phyloP scores from a whole-genome alignment of 345 rosid species.

The Adansonia digitata region DNA sequence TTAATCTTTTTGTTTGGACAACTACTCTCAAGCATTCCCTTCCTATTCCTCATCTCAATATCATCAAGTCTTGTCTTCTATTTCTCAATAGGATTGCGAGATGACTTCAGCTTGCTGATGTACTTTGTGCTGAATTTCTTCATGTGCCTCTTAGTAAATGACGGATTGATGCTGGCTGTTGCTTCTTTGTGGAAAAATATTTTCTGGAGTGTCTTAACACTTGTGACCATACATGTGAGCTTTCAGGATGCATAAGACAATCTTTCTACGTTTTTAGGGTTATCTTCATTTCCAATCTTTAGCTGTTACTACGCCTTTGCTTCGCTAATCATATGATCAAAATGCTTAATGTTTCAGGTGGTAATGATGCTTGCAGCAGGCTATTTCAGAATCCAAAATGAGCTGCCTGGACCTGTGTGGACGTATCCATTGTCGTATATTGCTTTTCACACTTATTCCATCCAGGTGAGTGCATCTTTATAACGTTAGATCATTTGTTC shows the following conservation, averaged over 20 bases:
- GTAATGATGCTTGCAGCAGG: constrained; percentile 98
- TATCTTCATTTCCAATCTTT: neutral
- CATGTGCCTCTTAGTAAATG: constrained; percentile 80
- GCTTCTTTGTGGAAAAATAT: constrained; percentile 68
- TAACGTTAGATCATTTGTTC: neutral
- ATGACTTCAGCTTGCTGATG: constrained; percentile 93
- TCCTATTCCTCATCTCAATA: constrained; percentile 91
- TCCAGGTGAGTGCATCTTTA: constrained; percentile 48
- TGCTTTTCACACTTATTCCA: constrained; percentile 83
- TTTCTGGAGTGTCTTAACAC: constrained; percentile 68
- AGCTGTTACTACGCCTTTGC: neutral
- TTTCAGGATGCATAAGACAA: neutral
- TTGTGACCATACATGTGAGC: constrained; percentile 68
- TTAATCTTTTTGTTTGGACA: constrained; percentile 84
- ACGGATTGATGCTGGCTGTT: constrained; percentile 72
- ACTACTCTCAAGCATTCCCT: constrained; percentile 89
- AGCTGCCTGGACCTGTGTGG: constrained; percentile 81
- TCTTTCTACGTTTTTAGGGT: neutral
- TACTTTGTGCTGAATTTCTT: constrained; percentile 97
- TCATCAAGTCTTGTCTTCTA: constrained; percentile 95
- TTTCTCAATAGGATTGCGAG: constrained; percentile 78
- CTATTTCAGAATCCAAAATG: constrained; percentile 77
- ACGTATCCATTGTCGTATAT: constrained; percentile 77
- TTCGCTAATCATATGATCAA: neutral
- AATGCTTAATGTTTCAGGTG: constrained; percentile 48